These are phyloP conservation scores for Leucoagaricus sp. DNA, from an alignment of 1,284 basidiomycete species.

Conservation along the genomic window DNA sequence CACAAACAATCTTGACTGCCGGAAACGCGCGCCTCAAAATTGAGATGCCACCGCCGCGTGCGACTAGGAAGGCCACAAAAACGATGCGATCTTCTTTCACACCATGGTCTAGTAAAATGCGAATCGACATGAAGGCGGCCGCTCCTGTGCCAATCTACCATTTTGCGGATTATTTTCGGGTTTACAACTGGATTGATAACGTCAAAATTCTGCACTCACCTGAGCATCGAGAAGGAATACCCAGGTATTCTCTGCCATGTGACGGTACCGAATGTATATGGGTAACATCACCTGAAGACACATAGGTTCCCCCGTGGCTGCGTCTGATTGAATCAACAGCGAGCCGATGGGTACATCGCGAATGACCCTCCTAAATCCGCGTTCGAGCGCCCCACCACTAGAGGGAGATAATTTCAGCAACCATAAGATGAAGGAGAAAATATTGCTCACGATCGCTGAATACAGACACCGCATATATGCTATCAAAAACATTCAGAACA, in stretches of 20 bases:
- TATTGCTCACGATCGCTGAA: conserved; percentile 77
- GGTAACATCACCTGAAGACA: conserved; percentile 86
- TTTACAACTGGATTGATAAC: background rate
- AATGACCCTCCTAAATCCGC: conserved; percentile 87
- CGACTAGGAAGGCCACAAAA: conserved; percentile 88
- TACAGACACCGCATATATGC: conserved; percentile 82
- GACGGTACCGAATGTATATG: conserved; percentile 61
- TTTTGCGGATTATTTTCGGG: background rate
- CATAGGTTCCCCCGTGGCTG: conserved; percentile 84
- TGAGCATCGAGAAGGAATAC: conserved; percentile 94
- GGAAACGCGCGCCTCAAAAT: conserved; percentile 86
- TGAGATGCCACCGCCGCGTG: conserved; percentile 76
- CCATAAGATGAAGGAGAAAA: background rate
- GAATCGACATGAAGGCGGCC: conserved; percentile 94
- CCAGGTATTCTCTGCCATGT: conserved; percentile 69
- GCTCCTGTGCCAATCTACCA: conserved; percentile 90
- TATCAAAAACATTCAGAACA: conserved; percentile 25
- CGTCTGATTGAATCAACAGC: conserved; percentile 89
- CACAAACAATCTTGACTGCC: conserved; percentile 77
- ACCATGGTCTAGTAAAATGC: conserved; percentile 96
- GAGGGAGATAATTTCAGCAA: background rate
- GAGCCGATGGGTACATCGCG: conserved; percentile 88
- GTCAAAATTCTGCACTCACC: conserved; percentile 36
- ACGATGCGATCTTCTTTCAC: conserved; percentile 83
- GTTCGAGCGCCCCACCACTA: conserved; percentile 88